Evolutionary conservation across 2,329 filamentous ascomycete species (phyloP).

Genomic region (Botrytis squamosa): DNA sequence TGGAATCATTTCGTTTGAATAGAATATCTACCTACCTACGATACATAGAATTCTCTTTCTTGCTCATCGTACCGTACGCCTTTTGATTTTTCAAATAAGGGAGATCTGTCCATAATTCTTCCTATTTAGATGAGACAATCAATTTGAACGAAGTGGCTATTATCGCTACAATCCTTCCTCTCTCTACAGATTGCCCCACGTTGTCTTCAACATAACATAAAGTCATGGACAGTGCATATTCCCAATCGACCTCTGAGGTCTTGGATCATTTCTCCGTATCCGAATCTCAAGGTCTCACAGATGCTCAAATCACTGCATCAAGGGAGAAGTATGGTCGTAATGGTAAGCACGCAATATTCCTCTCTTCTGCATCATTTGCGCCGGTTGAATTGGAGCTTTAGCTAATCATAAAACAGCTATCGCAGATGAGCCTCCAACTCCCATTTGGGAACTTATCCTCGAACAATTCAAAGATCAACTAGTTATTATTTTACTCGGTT

Average conservation of each 20-base stretch:
- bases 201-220: constrained; percentile 11
- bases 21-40: not conserved
- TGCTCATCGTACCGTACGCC: not conserved
- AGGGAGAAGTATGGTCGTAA: constrained; percentile 64
- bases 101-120: constrained; percentile 18
- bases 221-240: constrained; percentile 63
- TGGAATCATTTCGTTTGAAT: not conserved
- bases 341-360: constrained; percentile 47
- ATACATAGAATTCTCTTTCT: not conserved
- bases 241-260: constrained; percentile 56
- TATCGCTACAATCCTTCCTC: constrained; percentile 20
- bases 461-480: constrained; percentile 99
- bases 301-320: constrained; percentile 56
- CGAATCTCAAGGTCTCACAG: constrained; percentile 53
- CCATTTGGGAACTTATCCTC: constrained; percentile 91
- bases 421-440: constrained; percentile 90
- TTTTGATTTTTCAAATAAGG: not conserved
- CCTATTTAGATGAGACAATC: constrained; percentile 22
- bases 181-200: constrained; percentile 14
- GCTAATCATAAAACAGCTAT: constrained; percentile 51
- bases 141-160: constrained; percentile 21
- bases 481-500: constrained; percentile 90
- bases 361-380: constrained; percentile 19
- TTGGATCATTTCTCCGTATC: constrained; percentile 59
- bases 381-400: constrained; percentile 21